phyloP scores from a whole-genome alignment of 352 stramenopile genomes.

The Vaucheria bursata region DNA sequence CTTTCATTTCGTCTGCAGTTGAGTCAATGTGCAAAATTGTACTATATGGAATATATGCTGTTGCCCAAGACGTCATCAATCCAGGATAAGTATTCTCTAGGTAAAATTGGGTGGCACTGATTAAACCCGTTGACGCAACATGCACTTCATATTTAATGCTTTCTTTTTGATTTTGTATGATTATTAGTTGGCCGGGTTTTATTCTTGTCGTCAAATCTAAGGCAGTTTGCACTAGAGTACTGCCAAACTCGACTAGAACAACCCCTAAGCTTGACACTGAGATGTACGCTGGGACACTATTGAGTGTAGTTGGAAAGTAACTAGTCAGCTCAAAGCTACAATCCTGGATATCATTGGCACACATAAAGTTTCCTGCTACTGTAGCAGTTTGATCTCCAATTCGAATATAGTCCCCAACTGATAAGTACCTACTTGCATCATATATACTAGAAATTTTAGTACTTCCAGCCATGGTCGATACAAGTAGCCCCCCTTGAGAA shows the following conservation, averaged over 20 bases:
- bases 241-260: slow-evolving; percentile 25
- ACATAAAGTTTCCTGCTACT: slow-evolving; percentile 50
- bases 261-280: slow-evolving; percentile 27
- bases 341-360: slow-evolving; percentile 42
- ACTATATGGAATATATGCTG: slow-evolving; percentile 51
- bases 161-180: slow-evolving; percentile 23
- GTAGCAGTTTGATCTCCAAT: neutral
- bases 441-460: neutral
- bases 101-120: too few species aligned
- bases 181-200: slow-evolving; percentile 14
- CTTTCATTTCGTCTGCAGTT: slow-evolving; percentile 54
- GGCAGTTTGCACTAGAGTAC: slow-evolving; percentile 17
- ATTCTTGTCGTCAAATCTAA: slow-evolving; percentile 29
- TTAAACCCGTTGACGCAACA: neutral
- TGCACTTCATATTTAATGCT: neutral
- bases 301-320: slow-evolving; percentile 48
- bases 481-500: neutral
- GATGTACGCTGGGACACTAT: slow-evolving; percentile 22
- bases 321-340: slow-evolving; percentile 50
- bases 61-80: slow-evolving; percentile 25
- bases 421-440: neutral
- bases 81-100: slow-evolving; percentile 32
- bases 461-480: neutral
- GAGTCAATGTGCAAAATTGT: slow-evolving; percentile 52
- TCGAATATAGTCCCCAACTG: slow-evolving; percentile 1